These are phyloP conservation scores for Cerioporus squamosus DNA, from an alignment of 1,284 basidiomycete genomes.

Conservation along the genomic window DNA sequence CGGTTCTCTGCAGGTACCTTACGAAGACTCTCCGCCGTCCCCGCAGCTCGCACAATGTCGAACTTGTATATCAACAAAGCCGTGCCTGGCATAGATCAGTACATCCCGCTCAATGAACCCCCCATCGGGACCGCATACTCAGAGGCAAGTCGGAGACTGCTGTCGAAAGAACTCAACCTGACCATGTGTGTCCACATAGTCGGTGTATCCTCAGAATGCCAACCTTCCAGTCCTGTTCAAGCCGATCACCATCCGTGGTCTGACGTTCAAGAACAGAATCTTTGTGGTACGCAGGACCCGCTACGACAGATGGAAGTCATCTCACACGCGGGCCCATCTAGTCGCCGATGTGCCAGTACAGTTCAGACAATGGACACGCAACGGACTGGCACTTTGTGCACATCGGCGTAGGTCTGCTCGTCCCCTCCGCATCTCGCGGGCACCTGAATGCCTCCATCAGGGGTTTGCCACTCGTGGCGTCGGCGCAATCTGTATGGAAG, in stretches of 20 bases:
- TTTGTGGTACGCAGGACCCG: conserved; percentile 45
- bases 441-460: conserved; percentile 31
- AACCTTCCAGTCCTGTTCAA: conserved; percentile 66
- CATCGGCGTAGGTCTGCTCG: conserved; percentile 44
- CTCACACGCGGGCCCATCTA: conserved; percentile 28
- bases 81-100: conserved; percentile 54
- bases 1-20: too few relatives aligned
- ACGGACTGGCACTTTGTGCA: conserved; percentile 86
- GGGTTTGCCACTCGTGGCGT: conserved; percentile 63
- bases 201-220: conserved; percentile 46
- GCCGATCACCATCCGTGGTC: conserved; percentile 64
- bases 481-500: conserved; percentile 67
- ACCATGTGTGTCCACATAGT: conserved; percentile 33
- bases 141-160: conserved; percentile 33
- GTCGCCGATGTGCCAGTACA: conserved; percentile 85
- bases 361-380: conserved; percentile 68
- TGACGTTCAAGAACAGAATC: conserved; percentile 76
- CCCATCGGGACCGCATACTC: conserved; percentile 55
- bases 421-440: background rate
- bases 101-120: conserved; percentile 67
- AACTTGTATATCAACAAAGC: conserved; percentile 44
- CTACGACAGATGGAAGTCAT: background rate
- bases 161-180: background rate
- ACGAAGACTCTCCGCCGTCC: background rate
- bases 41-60: conserved; percentile 13